Evolutionary conservation across 345 rosid species (phyloP).

Genomic region (Physaria fendleri): DNA sequence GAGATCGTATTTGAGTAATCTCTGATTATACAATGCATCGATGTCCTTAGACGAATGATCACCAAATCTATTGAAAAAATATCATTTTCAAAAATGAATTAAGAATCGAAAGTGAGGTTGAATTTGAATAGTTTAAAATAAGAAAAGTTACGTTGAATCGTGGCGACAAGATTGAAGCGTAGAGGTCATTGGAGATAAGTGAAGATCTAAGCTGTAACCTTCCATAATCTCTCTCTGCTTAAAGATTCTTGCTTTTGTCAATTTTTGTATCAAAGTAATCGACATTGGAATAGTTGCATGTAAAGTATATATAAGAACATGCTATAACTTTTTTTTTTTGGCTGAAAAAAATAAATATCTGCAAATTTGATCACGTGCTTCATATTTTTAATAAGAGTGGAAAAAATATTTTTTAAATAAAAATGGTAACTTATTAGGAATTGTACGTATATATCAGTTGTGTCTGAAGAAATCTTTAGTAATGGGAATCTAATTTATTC

Average conservation of each 20-base stretch:
- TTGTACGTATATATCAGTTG: neutral
- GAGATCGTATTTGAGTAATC: slow-evolving; percentile 9
- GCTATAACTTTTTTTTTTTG: neutral
- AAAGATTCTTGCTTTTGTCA: slow-evolving; percentile 11
- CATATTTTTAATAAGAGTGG: slow-evolving; percentile 17
- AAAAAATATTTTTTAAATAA: neutral
- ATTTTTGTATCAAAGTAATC: slow-evolving; percentile 10
- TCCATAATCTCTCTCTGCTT: slow-evolving; percentile 7
- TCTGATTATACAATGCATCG: neutral
- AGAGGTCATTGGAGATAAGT: slow-evolving; percentile 26
- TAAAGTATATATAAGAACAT: slow-evolving; percentile 12
- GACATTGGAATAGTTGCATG: neutral
- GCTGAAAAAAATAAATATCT: slow-evolving; percentile 21
- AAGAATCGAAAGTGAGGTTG: neutral
- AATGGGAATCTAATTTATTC: neutral
- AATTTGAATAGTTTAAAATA: neutral
- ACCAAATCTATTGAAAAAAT: neutral
- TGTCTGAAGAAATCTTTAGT: neutral
- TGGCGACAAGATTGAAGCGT: slow-evolving; percentile 10
- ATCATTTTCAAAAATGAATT: neutral
- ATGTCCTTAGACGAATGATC: neutral
- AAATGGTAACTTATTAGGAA: neutral
- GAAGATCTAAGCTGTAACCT: slow-evolving; percentile 20
- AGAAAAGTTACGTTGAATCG: slow-evolving; percentile 11
- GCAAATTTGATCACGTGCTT: slow-evolving; percentile 27